Evolutionary conservation across 139 green algal species (phyloP), one percentile per base, ranked within the genome.

Genomic region (Trebouxia sp.): DNA sequence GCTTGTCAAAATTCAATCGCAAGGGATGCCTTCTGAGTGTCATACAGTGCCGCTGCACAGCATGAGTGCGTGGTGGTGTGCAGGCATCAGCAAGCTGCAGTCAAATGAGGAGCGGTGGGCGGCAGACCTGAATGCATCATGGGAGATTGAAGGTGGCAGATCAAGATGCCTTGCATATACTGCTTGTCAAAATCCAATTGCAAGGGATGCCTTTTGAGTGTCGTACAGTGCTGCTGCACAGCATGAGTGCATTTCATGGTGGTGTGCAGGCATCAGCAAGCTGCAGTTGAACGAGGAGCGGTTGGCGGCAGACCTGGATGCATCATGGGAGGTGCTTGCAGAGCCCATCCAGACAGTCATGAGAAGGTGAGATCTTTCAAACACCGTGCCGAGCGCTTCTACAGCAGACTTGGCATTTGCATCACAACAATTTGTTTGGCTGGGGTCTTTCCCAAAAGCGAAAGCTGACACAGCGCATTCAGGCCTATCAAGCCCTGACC

Each of bases 261-360:
- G 4, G 50, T 6, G 50, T 58, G 91, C 48, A 56, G 48, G 96
- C 79, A 96, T 99, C 77, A 67, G 78, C 83, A 99, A 99, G 93
- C 89, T 99, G 80, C 87, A 98, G 87, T 76, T 97, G 28, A 85
- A 94, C 75, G 74, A 74, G 12, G 85, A 26, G 14, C 50, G 48
- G n/a, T 65, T 98, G 72, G 90, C 89, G 24, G 80, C 79, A 1
- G 95, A 98, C 87, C 83, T 98, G 74, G 88, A 97, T 85, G 85
- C 70, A 6, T 86, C 83, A 41, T 98, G 94, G 94, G 95, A 98
- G 86, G 88, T 99, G 50, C 91, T 99, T 43, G 96, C 95, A 17
- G 97, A 99, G 90, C 95, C 97, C 47, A 97, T 99, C 53, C 97
- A 99, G 88, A 99, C 96, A 6, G 94, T 98, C 51, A 97, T 97